These are phyloP conservation scores for Ogataea hybrid DNA, from an alignment of 1,139 yeast genomes.

Conservation along the genomic window DNA sequence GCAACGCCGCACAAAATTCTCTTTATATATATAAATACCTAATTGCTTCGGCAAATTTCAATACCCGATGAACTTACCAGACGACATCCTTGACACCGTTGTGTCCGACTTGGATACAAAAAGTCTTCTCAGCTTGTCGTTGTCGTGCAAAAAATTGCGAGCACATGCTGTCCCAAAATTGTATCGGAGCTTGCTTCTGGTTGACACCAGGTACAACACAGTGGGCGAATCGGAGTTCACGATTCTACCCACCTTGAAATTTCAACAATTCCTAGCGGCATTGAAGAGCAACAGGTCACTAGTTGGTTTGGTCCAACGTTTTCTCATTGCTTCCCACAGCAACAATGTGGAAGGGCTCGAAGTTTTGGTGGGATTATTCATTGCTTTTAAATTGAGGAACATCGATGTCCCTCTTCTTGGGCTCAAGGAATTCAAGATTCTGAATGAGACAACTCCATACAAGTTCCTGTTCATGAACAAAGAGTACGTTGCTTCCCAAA, in stretches of 20 bases:
- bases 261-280: constrained; percentile 6
- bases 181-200: constrained; percentile 10
- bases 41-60: background rate
- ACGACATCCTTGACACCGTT: constrained; percentile 1
- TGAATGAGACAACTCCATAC: constrained; percentile 8
- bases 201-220: constrained; percentile 5
- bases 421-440: constrained; percentile 12
- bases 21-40: background rate
- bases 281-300: constrained; percentile 4
- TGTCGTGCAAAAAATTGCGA: background rate
- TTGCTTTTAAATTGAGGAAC: constrained; percentile 10
- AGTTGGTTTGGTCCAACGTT: constrained; percentile 11
- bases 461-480: constrained; percentile 15
- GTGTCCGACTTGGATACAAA: background rate
- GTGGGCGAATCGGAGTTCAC: constrained; percentile 6
- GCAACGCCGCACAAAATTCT: constrained; percentile 5
- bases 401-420: constrained; percentile 12
- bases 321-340: constrained; percentile 12
- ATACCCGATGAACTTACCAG: background rate
- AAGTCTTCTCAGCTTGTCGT: background rate
- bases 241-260: constrained; percentile 5
- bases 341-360: constrained; percentile 10
- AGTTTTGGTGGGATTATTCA: constrained; percentile 8
- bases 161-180: constrained; percentile 1
- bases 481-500: constrained; percentile 10